Evolutionary conservation across 331 rosid genomes (phyloP).

Genomic region (Rosa hybrid): DNA sequence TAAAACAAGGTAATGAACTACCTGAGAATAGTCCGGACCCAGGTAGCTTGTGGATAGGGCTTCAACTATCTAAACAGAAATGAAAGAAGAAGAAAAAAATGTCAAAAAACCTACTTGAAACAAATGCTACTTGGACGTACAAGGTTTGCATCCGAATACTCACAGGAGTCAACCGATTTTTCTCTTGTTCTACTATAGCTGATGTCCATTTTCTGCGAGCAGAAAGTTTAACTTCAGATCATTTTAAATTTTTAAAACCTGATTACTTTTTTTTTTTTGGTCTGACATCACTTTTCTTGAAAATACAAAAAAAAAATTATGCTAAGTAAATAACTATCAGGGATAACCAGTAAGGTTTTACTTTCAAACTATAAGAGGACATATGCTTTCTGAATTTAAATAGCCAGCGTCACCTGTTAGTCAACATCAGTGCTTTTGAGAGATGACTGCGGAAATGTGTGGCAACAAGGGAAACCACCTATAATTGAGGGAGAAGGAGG

Average conservation of each 20-base stretch:
- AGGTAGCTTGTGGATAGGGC: conserved; percentile 79
- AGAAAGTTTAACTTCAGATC: conserved; percentile 29
- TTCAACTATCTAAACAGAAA: conserved; percentile 75
- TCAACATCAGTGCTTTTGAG: conserved; percentile 75
- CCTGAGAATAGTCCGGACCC: conserved; percentile 94
- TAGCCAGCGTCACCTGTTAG: conserved; percentile 66
- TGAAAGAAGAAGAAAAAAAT: conserved; percentile 13
- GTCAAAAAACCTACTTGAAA: conserved; percentile 35
- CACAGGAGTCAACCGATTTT: conserved; percentile 82
- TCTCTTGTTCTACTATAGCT: conserved; percentile 74
- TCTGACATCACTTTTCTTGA: neutral
- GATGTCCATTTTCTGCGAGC: conserved; percentile 90
- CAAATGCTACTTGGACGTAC: conserved; percentile 9
- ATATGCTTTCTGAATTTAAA: neutral
- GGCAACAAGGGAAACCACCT: conserved; percentile 84
- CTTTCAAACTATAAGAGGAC: neutral
- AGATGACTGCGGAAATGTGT: conserved; percentile 79
- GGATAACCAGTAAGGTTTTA: neutral
- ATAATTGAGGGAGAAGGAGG: neutral
- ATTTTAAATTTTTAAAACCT: conserved; percentile 19
- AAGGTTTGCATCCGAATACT: conserved; percentile 39
- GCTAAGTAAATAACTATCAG: neutral
- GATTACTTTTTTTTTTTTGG: neutral
- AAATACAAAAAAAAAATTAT: neutral
- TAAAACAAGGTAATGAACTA: conserved; percentile 36